Evolutionary conservation across 1,284 basidiomycete species (phyloP).

Genomic region (Kalmanozyma brasiliensis): DNA sequence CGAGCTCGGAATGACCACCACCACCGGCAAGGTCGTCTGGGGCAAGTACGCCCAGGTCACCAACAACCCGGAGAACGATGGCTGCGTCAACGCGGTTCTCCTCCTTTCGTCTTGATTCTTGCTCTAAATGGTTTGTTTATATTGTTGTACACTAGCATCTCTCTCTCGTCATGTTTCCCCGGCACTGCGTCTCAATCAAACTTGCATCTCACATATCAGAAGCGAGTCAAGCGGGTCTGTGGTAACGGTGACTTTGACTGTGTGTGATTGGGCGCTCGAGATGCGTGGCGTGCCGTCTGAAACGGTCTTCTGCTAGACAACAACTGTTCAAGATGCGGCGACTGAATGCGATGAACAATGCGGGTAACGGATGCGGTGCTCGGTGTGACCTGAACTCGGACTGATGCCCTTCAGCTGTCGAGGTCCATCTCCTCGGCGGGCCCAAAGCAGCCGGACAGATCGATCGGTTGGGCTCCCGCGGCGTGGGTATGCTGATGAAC

Average conservation of each 20-base stretch:
- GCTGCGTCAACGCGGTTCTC: constrained; percentile 64
- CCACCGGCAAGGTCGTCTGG: constrained; percentile 88
- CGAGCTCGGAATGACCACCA: constrained; percentile 88
- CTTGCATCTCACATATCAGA: too few relatives aligned
- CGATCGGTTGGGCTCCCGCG: constrained; percentile 31
- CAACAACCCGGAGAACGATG: constrained; percentile 67
- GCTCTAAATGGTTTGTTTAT: background rate
- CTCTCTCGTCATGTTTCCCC: constrained; percentile 1
- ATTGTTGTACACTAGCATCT: constrained; percentile 41
- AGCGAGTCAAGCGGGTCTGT: too few relatives aligned
- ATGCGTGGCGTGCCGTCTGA: too few relatives aligned
- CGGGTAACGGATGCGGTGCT: too few relatives aligned
- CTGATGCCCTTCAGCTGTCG: constrained; percentile 16
- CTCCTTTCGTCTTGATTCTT: constrained; percentile 52
- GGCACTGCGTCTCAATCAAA: background rate
- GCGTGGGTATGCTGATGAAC: constrained; percentile 1
- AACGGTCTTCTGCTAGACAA: too few relatives aligned
- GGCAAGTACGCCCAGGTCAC: constrained; percentile 92
- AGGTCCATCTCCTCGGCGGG: constrained; percentile 48
- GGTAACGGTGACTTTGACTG: too few relatives aligned
- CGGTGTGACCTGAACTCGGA: too few relatives aligned
- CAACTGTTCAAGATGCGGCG: too few relatives aligned
- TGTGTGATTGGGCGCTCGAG: too few relatives aligned
- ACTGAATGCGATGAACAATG: background rate
- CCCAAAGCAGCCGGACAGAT: constrained; percentile 24